phyloP scores from a whole-genome alignment of 2,329 filamentous ascomycete genomes.

The Calonectria multiphialidica region DNA sequence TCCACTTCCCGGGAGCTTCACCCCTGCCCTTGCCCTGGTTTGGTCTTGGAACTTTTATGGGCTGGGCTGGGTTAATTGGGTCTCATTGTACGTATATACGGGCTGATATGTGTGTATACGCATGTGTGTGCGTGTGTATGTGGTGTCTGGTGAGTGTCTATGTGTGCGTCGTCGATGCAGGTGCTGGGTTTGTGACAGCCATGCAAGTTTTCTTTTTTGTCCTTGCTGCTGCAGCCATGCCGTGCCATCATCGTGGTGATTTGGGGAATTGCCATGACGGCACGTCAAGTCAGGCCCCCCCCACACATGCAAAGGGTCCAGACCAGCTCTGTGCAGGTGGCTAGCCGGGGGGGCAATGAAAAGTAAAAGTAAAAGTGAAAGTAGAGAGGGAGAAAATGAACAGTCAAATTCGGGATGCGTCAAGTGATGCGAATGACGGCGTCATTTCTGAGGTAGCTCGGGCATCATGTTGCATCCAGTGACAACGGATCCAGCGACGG shows the following conservation, averaged over 20 bases:
- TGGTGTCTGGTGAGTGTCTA: background rate
- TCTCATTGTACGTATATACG: background rate
- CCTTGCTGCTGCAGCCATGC: too few species aligned
- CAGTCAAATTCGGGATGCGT: background rate
- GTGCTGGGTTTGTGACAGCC: background rate
- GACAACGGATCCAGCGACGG: background rate
- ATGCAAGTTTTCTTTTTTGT: background rate
- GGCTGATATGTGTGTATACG: background rate
- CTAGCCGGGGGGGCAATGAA: background rate
- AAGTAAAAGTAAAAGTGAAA: too few species aligned
- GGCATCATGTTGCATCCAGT: background rate
- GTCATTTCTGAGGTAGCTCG: background rate
- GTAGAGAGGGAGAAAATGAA: too few species aligned
- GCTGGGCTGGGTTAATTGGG: background rate
- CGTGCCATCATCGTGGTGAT: background rate
- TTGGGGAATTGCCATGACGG: background rate
- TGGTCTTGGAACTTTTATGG: background rate
- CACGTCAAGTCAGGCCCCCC: background rate
- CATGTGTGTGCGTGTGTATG: background rate
- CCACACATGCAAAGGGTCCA: background rate
- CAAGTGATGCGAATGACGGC: background rate
- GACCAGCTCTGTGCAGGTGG: background rate
- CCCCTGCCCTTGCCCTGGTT: background rate
- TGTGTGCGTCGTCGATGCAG: background rate
- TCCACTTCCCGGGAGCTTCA: conserved; percentile 11